These are phyloP conservation scores for Boletus subluridellus DNA, from an alignment of 1,284 basidiomycete genomes.

Conservation along the genomic window DNA sequence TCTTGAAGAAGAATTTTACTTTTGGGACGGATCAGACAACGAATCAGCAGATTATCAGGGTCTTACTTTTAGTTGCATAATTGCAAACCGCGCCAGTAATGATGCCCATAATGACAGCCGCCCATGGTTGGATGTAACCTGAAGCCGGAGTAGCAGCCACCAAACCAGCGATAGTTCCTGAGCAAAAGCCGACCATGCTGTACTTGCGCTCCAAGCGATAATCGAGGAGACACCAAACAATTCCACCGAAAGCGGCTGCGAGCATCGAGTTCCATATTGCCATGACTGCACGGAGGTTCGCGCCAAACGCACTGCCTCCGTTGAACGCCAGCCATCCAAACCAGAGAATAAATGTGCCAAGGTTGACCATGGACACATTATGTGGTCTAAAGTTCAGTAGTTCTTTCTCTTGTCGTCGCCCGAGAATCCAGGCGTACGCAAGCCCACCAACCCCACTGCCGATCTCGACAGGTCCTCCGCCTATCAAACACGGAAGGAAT, in stretches of 20 bases:
- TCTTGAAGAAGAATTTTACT: constrained; percentile 66
- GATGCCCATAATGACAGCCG: constrained; percentile 74
- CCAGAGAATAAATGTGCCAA: constrained; percentile 90
- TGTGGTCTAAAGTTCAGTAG: constrained; percentile 88
- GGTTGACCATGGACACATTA: constrained; percentile 85
- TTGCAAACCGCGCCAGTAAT: constrained; percentile 77
- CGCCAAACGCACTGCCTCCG: constrained; percentile 81
- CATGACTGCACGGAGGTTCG: constrained; percentile 84
- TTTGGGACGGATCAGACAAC: constrained; percentile 7
- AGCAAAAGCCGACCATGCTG: constrained; percentile 87
- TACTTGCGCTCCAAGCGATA: constrained; percentile 78
- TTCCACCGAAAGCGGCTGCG: constrained; percentile 70
- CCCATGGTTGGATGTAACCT: constrained; percentile 64
- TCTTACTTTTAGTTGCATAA: constrained; percentile 80
- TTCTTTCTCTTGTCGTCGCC: constrained; percentile 74
- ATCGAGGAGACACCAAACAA: constrained; percentile 89
- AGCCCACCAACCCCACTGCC: constrained; percentile 85
- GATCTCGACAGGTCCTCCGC: constrained; percentile 92
- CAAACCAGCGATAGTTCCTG: constrained; percentile 81
- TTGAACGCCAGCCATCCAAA: constrained; percentile 80
- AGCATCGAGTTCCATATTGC: constrained; percentile 89
- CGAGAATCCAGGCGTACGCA: constrained; percentile 84
- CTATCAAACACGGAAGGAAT: constrained; percentile 33
- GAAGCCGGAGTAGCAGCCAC: constrained; percentile 89
- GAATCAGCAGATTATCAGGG: neutral